Evolutionary conservation across 2,329 filamentous ascomycete genomes (phyloP), one percentile per base, ranked within the genome.

Genomic region (Fusarium guadeloupense): DNA sequence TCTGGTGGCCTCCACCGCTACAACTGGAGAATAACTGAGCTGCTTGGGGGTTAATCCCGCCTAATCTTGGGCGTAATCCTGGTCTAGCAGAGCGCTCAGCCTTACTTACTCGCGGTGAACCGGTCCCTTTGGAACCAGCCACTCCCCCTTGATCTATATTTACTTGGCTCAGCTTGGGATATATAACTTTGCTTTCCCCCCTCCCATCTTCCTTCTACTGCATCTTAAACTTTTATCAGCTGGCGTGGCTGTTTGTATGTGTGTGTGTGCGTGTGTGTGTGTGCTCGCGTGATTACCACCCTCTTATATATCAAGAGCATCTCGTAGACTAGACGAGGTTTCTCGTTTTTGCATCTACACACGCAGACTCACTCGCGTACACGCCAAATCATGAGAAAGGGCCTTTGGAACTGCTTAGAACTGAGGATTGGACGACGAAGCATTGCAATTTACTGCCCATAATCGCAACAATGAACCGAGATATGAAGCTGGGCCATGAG

Each of bases 81-180:
- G 44, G 67, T 41, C 52, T 51, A 59, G 62, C 50, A 66, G 37
- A 45, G 45, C 64, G 60, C 67, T 69, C 67, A 69, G 67, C 67
- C 67, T 69, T 69, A 69, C 64, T 69, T 68, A 64, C 59, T 69
- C 56, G 40, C 40, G 60, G 59, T 66, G 55, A 64, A 62, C 40
- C 47, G 54, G 53, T 35, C 51, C 53, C 49, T 50, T 52, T 40
- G 42, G 35, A 20, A 13, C 28, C 50, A 44, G 34, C 37, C 59
- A 63, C 62, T 49, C 56, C 62, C 66, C 63, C 52, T 43, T 61
- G 63, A 56, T 50, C 50, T 56, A 55, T 57, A 62, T 68, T 56
- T 68, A 56, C 57, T 50, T 52, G 47, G 57, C 40, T 42, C 54
- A 38, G 47, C 57, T 58, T 40, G 51, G 67, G 43, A 61, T 69